Conservation (phyloP, 2,329 filamentous ascomycete genomes). For the Herpomyces periplanetae region DNA sequence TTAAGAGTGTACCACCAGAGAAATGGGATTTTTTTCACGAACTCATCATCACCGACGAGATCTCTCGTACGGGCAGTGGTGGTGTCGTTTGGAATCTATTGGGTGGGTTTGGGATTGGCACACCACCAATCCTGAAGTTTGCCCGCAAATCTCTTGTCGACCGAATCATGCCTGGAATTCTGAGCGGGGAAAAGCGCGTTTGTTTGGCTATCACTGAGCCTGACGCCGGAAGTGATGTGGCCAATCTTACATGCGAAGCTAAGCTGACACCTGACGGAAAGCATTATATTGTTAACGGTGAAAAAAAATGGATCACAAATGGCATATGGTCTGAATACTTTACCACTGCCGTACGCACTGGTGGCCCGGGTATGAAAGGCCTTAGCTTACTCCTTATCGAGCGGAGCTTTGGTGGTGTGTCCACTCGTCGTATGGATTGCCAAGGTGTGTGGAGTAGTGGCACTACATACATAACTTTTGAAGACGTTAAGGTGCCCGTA, state of each 20-base stretch:
- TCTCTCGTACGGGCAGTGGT: slow-evolving; percentile 53
- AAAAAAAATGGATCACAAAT: slow-evolving; percentile 99
- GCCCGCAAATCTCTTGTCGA: slow-evolving; percentile 51
- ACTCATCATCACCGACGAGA: slow-evolving; percentile 69
- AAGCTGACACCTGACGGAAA: slow-evolving; percentile 83
- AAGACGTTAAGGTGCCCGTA: slow-evolving; percentile 97
- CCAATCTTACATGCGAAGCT: slow-evolving; percentile 75
- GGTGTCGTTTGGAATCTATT: slow-evolving; percentile 91
- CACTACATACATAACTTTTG: slow-evolving; percentile 88
- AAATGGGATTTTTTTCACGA: slow-evolving; percentile 98
- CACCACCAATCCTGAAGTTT: slow-evolving; percentile 64
- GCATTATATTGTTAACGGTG: slow-evolving; percentile 94
- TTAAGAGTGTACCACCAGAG: slow-evolving; percentile 42
- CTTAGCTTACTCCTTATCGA: slow-evolving; percentile 70
- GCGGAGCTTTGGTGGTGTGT: slow-evolving; percentile 42
- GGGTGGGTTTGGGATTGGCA: slow-evolving; percentile 81
- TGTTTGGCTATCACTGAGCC: slow-evolving; percentile 90
- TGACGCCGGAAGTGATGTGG: slow-evolving; percentile 75
- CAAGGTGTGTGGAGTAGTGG: slow-evolving; percentile 84
- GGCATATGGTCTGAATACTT: slow-evolving; percentile 92
- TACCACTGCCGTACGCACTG: slow-evolving; percentile 75
- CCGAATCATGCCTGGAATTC: slow-evolving; percentile 49
- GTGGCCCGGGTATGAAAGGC: slow-evolving; percentile 59
- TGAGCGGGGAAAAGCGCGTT: slow-evolving; percentile 78
- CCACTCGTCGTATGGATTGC: slow-evolving; percentile 84